These are phyloP conservation scores for Phytopythium boreale DNA, from an alignment of 352 stramenopile genomes.

Conservation along the genomic window DNA sequence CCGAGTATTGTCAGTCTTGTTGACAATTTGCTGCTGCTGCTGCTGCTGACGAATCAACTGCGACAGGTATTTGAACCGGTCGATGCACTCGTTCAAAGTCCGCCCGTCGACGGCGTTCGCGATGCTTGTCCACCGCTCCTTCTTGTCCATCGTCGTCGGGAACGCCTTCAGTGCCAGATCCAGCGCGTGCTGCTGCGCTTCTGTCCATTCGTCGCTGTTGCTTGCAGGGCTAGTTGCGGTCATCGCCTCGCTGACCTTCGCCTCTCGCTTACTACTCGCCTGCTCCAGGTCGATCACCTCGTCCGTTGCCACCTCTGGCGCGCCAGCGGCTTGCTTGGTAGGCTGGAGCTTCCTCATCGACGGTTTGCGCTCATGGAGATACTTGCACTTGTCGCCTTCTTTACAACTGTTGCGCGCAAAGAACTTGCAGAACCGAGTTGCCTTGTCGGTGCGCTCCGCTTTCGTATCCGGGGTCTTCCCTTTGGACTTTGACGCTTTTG, in stretches of 20 bases:
- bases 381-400: conserved; percentile 63
- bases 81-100: conserved; percentile 80
- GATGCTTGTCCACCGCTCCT: conserved; percentile 64
- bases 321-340: not conserved
- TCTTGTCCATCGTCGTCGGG: conserved; percentile 69
- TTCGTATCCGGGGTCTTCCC: not conserved
- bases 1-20: no score
- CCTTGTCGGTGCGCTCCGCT: conserved; percentile 2
- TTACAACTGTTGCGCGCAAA: conserved; percentile 45
- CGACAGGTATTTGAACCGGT: conserved; percentile 70
- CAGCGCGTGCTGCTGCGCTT: conserved; percentile 58
- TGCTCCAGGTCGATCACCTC: conserved; percentile 10
- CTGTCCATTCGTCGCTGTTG: conserved; percentile 46
- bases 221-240: not conserved
- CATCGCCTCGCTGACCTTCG: not conserved
- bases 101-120: conserved; percentile 59
- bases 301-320: not conserved
- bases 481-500: conserved; percentile 9
- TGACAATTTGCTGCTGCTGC: not conserved
- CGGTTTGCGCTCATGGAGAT: conserved; percentile 35
- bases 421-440: conserved; percentile 45
- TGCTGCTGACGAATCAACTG: conserved; percentile 30
- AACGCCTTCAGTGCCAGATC: conserved; percentile 72
- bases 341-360: not conserved
- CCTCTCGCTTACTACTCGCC: not conserved